Evolutionary conservation across 2,329 filamentous ascomycete genomes (phyloP).

Genomic region (Tolypocladium endophyticum): DNA sequence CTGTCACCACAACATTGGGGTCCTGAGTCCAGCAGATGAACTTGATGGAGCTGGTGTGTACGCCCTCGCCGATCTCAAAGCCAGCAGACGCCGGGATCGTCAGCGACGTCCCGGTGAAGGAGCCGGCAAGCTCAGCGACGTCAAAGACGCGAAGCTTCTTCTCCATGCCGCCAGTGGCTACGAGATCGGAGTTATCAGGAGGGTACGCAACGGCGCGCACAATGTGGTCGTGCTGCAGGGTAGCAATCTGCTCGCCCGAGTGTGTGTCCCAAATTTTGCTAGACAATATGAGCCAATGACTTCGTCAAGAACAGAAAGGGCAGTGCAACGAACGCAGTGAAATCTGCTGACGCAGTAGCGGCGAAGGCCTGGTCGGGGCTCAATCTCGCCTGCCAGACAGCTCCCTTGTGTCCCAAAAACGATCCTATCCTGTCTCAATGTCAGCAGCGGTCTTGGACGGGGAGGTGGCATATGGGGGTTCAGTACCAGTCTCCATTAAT

Average conservation of each 20-base stretch:
- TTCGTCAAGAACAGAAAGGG: too few relatives aligned
- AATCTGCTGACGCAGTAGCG: slow-evolving; percentile 91
- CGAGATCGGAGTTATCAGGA: slow-evolving; percentile 66
- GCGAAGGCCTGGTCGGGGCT: slow-evolving; percentile 81
- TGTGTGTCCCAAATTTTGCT: slow-evolving; percentile 97
- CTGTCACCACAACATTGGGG: slow-evolving; percentile 80
- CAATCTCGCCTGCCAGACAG: slow-evolving; percentile 90
- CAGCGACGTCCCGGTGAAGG: slow-evolving; percentile 26
- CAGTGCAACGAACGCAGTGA: slow-evolving; percentile 61
- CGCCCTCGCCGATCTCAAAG: slow-evolving; percentile 79
- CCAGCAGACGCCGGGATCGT: slow-evolving; percentile 50
- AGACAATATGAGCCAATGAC: slow-evolving; percentile 11
- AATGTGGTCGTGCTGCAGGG: slow-evolving; percentile 87
- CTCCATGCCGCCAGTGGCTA: slow-evolving; percentile 90
- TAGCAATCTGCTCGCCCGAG: slow-evolving; percentile 79
- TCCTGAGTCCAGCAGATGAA: slow-evolving; percentile 91
- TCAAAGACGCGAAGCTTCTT: slow-evolving; percentile 96
- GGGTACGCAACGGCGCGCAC: slow-evolving; percentile 89
- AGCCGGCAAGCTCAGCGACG: slow-evolving; percentile 48
- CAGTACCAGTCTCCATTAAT: slow-evolving; percentile 83
- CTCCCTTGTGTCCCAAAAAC: slow-evolving; percentile 95
- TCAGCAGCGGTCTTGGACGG: slow-evolving; percentile 2
- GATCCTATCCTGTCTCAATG: slow-evolving; percentile 73
- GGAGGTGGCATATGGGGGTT: not conserved
- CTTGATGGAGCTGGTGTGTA: slow-evolving; percentile 84